Evolutionary conservation across 768 basidiomycete genomes (phyloP).

Genomic region (Tylopilus sp.): DNA sequence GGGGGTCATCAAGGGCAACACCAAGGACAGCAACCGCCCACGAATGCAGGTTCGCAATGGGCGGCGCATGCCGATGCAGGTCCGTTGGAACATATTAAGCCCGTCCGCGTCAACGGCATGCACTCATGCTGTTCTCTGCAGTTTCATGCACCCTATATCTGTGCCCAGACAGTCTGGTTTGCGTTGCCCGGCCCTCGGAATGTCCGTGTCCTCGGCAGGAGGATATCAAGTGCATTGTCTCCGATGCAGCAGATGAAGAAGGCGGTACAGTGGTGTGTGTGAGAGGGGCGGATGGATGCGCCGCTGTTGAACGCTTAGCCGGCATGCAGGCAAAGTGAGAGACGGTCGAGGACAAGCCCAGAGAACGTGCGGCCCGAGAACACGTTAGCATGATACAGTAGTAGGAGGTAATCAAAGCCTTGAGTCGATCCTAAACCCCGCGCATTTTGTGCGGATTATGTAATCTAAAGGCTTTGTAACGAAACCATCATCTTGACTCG

Average conservation of each 20-base stretch:
- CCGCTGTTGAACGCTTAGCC: constrained; percentile 53
- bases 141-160: constrained; percentile 73
- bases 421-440: not conserved
- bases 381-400: not conserved
- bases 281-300: constrained; percentile 61
- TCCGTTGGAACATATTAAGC: constrained; percentile 29
- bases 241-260: constrained; percentile 49
- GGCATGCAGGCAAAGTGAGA: constrained; percentile 10
- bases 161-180: constrained; percentile 72
- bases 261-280: constrained; percentile 68
- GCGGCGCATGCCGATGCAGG: constrained; percentile 61
- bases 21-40: constrained; percentile 47
- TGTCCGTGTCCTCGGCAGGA: constrained; percentile 78
- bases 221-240: constrained; percentile 74
- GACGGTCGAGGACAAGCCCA: not conserved
- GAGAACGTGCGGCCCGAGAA: not conserved
- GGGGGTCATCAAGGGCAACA: constrained; percentile 47
- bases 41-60: constrained; percentile 56
- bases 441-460: constrained; percentile 11
- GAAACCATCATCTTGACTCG: constrained; percentile 2
- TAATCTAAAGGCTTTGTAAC: constrained; percentile 12
- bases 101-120: not conserved
- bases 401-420: not conserved
- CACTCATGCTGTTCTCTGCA: constrained; percentile 26
- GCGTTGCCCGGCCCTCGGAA: constrained; percentile 48